Evolutionary conservation across 2,329 filamentous ascomycete species (phyloP).

Genomic region (Epichloe baconii): DNA sequence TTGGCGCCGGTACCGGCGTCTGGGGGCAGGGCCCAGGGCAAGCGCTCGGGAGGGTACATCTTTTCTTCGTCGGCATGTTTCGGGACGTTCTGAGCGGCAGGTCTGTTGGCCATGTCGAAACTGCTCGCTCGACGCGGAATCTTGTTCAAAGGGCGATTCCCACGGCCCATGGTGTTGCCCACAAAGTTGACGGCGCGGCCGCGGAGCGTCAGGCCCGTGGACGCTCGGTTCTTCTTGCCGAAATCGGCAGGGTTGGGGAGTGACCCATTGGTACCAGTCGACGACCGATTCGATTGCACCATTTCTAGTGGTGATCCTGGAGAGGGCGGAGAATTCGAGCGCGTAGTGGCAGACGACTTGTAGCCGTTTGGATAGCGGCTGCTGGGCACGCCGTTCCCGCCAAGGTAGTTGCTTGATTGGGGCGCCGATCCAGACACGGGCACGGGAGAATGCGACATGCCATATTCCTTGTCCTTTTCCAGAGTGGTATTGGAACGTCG

Average conservation of each 20-base stretch:
- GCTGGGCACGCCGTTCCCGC: slow-evolving; percentile 8
- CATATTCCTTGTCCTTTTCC: slow-evolving; percentile 15
- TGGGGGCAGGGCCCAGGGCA: slow-evolving; percentile 48
- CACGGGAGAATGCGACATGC: slow-evolving; percentile 8
- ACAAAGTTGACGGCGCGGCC: slow-evolving; percentile 36
- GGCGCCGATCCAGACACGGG: slow-evolving; percentile 11
- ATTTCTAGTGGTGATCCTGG: slow-evolving; percentile 33
- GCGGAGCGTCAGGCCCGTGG: slow-evolving; percentile 37
- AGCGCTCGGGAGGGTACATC: slow-evolving; percentile 26
- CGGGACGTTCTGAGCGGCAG: slow-evolving; percentile 12
- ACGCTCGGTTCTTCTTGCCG: slow-evolving; percentile 35
- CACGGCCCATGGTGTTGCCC: slow-evolving; percentile 14
- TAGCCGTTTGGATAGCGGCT: slow-evolving; percentile 31
- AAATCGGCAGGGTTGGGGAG: slow-evolving; percentile 33
- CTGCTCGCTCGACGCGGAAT: slow-evolving; percentile 31
- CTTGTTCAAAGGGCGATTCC: slow-evolving; percentile 12
- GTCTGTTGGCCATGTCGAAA: slow-evolving; percentile 28
- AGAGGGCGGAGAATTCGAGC: slow-evolving; percentile 37
- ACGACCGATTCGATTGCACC: slow-evolving; percentile 16
- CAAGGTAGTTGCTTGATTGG: slow-evolving; percentile 3
- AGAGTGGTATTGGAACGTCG: slow-evolving; percentile 26
- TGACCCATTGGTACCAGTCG: slow-evolving; percentile 13
- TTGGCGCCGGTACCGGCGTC: slow-evolving; percentile 63
- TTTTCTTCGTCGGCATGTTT: slow-evolving; percentile 13
- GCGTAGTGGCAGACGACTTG: slow-evolving; percentile 31